Evolutionary conservation across 768 basidiomycete species (phyloP), one percentile per base, ranked within the genome.

Genomic region (Candolleomyces eurysporus): DNA sequence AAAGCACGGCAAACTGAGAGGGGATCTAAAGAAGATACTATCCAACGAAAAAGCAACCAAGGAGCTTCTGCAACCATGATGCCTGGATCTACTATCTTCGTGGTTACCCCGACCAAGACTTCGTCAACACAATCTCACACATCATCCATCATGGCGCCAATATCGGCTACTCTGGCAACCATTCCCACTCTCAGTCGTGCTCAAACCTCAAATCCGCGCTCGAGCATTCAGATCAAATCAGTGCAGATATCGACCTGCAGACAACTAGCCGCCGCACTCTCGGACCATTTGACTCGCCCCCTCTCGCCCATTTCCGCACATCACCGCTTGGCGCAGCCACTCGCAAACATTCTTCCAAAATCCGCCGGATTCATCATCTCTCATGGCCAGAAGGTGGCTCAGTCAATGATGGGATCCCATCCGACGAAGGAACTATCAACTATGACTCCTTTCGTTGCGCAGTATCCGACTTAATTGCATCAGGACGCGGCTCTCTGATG

Each of bases 391-490:
- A 58, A 5, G 61, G 64, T n/a, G 32, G 22, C 7, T 72, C 71
- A 0, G 71, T 75, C 43, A 75, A 75, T 45, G 67, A 72, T 48
- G 69, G 70, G 17, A 72, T 77, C 51, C 65, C 72, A 2, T 68
- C 75, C n/a, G 21, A 55, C 2, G 67, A 75, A 61, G 72, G 66
- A 10, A 51, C 40, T 13, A 75, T 77, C 5, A 8, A 42, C 0
- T 77, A 76, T 57, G 71, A 78, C 31, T 63, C 64, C 48, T 71
- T 76, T 56, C 59, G 64, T 16, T 49, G 56, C 5, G 71, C 71
- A 0, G 50, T 71, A n/a, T 9, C 65, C 2, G 69, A 75, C 48
- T 59, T 76, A 1, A 21, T 59, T 8, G 22, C 5, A 0, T 69
- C 68, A 0, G 72, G 76, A 0, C 68, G 46, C 1, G 67, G 71